Percentiles rank a stretch among this genome's conserved stretches.
These are phyloP conservation scores for Teratosphaeriaceae sp. DNA, from an alignment of 2,329 filamentous ascomycete genomes.

Conservation along the genomic window DNA sequence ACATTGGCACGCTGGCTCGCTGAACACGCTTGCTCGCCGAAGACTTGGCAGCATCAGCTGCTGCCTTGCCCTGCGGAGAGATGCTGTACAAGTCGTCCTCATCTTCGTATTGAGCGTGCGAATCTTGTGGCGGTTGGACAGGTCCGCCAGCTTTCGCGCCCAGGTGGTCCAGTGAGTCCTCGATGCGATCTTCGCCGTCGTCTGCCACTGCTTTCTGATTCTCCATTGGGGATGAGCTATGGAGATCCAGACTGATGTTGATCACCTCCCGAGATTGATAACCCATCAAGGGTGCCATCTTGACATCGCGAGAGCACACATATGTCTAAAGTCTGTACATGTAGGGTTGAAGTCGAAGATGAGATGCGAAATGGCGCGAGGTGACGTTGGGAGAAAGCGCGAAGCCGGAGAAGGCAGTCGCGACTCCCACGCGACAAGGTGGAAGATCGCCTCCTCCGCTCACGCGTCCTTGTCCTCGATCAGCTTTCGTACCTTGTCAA, in stretches of 20 bases:
- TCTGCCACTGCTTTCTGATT: background rate
- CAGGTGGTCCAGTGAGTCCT: conserved; percentile 10
- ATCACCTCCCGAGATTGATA: conserved; percentile 12
- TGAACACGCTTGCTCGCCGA: background rate
- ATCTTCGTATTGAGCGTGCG: conserved; percentile 5
- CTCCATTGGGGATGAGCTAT: conserved; percentile 1
- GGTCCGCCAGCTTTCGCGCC: background rate
- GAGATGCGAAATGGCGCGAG: conserved; percentile 1
- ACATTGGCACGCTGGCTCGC: too few species aligned
- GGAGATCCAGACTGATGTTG: conserved; percentile 16
- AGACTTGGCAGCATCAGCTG: background rate
- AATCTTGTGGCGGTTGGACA: conserved; percentile 5
- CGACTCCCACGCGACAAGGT: background rate
- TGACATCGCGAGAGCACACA: too few species aligned
- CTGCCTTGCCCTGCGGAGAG: conserved; percentile 12
- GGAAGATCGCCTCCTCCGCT: background rate
- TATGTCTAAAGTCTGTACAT: background rate
- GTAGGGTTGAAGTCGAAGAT: conserved; percentile 1
- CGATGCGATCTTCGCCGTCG: conserved; percentile 2
- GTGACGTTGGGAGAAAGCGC: conserved; percentile 5
- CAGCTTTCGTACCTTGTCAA: too few species aligned
- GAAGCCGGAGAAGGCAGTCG: background rate
- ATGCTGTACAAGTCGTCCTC: conserved; percentile 15
- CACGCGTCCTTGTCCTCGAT: too few species aligned
- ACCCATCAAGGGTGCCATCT: conserved; percentile 12